A percentile compares a stretch with the other conserved stretches of the same genome.
These are phyloP conservation scores for Penicillium decumbens DNA, from an alignment of 2,329 filamentous ascomycete species.

Conservation along the genomic window DNA sequence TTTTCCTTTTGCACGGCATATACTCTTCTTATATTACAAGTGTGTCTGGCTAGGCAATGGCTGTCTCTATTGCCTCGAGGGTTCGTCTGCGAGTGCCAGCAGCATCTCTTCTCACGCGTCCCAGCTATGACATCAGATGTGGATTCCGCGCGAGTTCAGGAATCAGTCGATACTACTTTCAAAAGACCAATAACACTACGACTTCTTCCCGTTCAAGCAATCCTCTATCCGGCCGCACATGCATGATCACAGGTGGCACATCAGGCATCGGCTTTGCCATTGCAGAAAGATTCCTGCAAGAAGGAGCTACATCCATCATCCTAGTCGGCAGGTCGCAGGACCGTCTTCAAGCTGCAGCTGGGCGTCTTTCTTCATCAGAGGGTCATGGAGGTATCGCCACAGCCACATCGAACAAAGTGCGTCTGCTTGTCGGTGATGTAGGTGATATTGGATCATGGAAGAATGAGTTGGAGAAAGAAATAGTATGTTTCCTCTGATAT, in stretches of 20 bases:
- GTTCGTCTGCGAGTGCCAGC: neutral
- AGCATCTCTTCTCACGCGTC: neutral
- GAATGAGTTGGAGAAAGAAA: constrained; percentile 36
- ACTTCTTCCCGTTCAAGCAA: constrained; percentile 13
- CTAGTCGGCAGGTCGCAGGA: constrained; percentile 57
- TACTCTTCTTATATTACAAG: neutral
- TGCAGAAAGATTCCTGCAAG: constrained; percentile 59
- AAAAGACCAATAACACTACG: neutral
- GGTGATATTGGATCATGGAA: constrained; percentile 33
- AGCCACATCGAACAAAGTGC: constrained; percentile 20
- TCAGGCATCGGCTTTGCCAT: constrained; percentile 67
- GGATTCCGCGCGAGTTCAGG: neutral
- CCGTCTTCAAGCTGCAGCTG: constrained; percentile 42
- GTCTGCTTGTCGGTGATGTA: constrained; percentile 37
- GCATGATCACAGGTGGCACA: constrained; percentile 64
- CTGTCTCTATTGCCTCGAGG: neutral
- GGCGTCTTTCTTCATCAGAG: neutral
- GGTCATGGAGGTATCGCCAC: neutral
- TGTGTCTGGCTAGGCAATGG: neutral
- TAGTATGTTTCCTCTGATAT: constrained; percentile 27
- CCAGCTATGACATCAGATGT: constrained; percentile 1
- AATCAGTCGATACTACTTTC: constrained; percentile 6
- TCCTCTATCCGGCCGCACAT: constrained; percentile 35
- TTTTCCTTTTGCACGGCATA: neutral
- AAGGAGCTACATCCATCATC: constrained; percentile 55